Evolutionary conservation across 495 filamentous ascomycete species (phyloP).

Genomic region (Hyaloscypha hepaticicola): DNA sequence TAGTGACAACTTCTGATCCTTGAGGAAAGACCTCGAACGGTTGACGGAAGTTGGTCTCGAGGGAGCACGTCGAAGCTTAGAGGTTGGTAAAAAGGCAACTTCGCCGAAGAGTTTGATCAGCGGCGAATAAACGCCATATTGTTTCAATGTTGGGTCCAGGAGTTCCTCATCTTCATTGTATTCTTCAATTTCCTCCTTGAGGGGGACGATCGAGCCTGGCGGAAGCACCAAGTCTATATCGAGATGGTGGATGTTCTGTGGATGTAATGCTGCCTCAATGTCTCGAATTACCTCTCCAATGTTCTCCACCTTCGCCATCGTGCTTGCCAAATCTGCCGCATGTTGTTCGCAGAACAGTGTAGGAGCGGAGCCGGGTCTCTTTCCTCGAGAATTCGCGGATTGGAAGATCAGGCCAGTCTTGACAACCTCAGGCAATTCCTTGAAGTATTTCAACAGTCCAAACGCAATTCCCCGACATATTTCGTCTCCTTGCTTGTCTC

Average conservation of each 20-base stretch:
- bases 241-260: slow-evolving; percentile 75
- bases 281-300: slow-evolving; percentile 66
- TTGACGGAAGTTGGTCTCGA: slow-evolving; percentile 80
- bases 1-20: slow-evolving; percentile 78
- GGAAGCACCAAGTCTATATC: slow-evolving; percentile 89
- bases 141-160: slow-evolving; percentile 55
- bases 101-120: slow-evolving; percentile 77
- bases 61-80: slow-evolving; percentile 80
- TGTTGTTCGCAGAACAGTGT: slow-evolving; percentile 87
- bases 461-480: slow-evolving; percentile 86
- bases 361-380: slow-evolving; percentile 57
- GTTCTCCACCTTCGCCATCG: slow-evolving; percentile 77
- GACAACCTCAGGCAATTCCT: slow-evolving; percentile 73
- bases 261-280: slow-evolving; percentile 68
- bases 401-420: slow-evolving; percentile 59
- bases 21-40: slow-evolving; percentile 67
- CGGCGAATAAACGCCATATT: slow-evolving; percentile 72
- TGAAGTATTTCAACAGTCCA: slow-evolving; percentile 88
- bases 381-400: slow-evolving; percentile 45
- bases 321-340: slow-evolving; percentile 83
- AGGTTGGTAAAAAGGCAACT: slow-evolving; percentile 81
- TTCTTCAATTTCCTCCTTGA: slow-evolving; percentile 49
- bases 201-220: slow-evolving; percentile 63
- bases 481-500: slow-evolving; percentile 91
- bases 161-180: slow-evolving; percentile 58